Evolutionary conservation across 768 basidiomycete genomes (phyloP).

Genomic region (Rhodotorula babjevae): DNA sequence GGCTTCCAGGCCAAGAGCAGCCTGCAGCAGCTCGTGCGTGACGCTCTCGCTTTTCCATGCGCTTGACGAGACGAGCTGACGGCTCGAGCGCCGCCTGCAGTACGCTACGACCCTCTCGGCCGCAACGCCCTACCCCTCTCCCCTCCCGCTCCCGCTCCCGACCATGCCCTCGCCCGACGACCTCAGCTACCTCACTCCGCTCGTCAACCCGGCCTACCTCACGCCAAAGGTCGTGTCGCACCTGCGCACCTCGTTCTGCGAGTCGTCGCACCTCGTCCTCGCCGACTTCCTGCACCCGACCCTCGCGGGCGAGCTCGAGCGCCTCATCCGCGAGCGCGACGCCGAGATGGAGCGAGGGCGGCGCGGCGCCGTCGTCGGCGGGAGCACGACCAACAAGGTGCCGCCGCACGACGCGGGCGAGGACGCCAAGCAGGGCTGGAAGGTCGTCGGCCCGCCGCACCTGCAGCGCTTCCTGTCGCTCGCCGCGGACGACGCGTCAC

Average conservation of each 20-base stretch:
- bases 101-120: conserved; percentile 52
- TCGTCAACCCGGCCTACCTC: conserved; percentile 85
- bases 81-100: not conserved
- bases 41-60: not conserved
- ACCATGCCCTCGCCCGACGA: conserved; percentile 58
- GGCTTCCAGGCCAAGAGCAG: conserved; percentile 63
- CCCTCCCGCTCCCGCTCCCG: conserved; percentile 47
- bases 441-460: conserved; percentile 78
- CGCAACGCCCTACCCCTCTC: conserved; percentile 40
- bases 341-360: conserved; percentile 46
- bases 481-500: conserved; percentile 12
- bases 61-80: too few relatives aligned
- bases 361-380: conserved; percentile 50
- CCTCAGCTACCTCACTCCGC: conserved; percentile 69
- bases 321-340: conserved; percentile 63
- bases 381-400: conserved; percentile 50
- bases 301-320: conserved; percentile 64
- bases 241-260: conserved; percentile 72
- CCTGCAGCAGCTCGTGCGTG: conserved; percentile 80
- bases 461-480: conserved; percentile 88
- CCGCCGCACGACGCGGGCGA: conserved; percentile 66
- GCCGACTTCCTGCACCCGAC: conserved; percentile 73
- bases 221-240: conserved; percentile 72
- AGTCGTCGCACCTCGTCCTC: conserved; percentile 81
- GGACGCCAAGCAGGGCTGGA: conserved; percentile 57